These are phyloP conservation scores for Leccinum broughii DNA, from an alignment of 768 basidiomycete genomes.

Conservation along the genomic window DNA sequence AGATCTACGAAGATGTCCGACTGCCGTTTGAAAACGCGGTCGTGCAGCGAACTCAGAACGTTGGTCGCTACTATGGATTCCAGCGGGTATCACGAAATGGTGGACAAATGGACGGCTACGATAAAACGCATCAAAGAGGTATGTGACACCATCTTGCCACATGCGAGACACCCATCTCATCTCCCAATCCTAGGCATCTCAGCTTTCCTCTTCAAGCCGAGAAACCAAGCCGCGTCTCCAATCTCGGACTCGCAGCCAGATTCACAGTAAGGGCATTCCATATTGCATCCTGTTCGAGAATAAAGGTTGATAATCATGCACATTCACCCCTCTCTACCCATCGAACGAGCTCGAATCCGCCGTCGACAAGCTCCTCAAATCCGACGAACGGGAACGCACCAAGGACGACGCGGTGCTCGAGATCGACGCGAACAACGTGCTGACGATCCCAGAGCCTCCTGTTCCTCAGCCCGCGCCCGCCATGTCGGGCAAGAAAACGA, in stretches of 20 bases:
- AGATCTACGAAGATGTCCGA: slow-evolving; percentile 34
- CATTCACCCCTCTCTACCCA: slow-evolving; percentile 48
- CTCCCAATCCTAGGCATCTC: slow-evolving; percentile 53
- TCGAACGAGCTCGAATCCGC: slow-evolving; percentile 83
- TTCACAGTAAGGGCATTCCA: slow-evolving; percentile 62
- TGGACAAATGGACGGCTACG: slow-evolving; percentile 89
- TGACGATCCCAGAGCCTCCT: slow-evolving; percentile 20
- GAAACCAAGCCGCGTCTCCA: slow-evolving; percentile 56
- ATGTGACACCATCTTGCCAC: slow-evolving; percentile 7
- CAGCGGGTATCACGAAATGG: slow-evolving; percentile 55
- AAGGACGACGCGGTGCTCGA: slow-evolving; percentile 80
- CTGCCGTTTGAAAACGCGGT: slow-evolving; percentile 31
- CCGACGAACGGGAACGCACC: slow-evolving; percentile 59
- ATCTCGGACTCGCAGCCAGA: slow-evolving; percentile 74
- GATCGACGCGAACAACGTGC: slow-evolving; percentile 46
- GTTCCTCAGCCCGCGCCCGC: background rate
- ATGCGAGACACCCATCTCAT: slow-evolving; percentile 3
- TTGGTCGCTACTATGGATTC: slow-evolving; percentile 29
- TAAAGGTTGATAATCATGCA: background rate
- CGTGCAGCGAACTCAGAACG: slow-evolving; percentile 15
- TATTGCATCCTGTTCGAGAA: background rate
- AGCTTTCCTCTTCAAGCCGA: slow-evolving; percentile 82
- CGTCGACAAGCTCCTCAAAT: slow-evolving; percentile 75
- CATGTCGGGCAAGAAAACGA: slow-evolving; percentile 8
- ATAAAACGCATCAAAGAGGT: slow-evolving; percentile 93